Base-by-base conservation (phyloP, 371 early-diverging fungal species). In the Nosema muscidifuracis region DNA sequence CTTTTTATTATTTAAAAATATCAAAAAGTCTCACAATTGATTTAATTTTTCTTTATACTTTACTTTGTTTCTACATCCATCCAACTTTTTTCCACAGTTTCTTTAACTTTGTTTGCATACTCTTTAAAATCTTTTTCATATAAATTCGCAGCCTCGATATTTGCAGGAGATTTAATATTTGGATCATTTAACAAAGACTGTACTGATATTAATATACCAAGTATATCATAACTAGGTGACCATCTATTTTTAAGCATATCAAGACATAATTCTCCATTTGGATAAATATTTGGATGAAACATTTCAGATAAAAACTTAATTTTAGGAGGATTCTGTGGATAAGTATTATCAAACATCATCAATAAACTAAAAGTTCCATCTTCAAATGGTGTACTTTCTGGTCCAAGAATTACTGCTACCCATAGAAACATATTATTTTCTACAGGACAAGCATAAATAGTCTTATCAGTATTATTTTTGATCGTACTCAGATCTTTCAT, bases 281-380 rank as follows among this genome's bases (percentile, higher is more conserved):
- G 91, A 80, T 95, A 97, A 12, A 98, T 93, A 81, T 97, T 97
- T 1, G 98, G 97, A 82, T 98, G 99, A 84, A 93, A 98, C 91
- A 98, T 95, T 74, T 89, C 89, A 31, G 91, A 88, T 30, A 92
- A 87, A 83, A 98, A 98, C 80, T 89, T 89, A 28, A 96, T 93
- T 64, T 89, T 87, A 51, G 99, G 99, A 67, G 99, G 95, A 82
- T 93, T 95, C 81, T 92, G 94, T 10, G 99, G 97, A 82, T 96
- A 97, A 33, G 89, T 88, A 80, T 95, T 93, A 78, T 94, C 94
- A 85, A 98, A 98, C 67, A 88, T 89, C 22, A 98, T 86, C 1
- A 89, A 86, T 16, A 97, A 84, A 77, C 94, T 95, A 85, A 99
- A 99, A 0, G 94, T 94, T 31, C 97, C 99, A 84, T 95, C 95